These are phyloP conservation scores for Gleditsia sinensis DNA, from an alignment of 306 rosid genomes.

Conservation along the genomic window DNA sequence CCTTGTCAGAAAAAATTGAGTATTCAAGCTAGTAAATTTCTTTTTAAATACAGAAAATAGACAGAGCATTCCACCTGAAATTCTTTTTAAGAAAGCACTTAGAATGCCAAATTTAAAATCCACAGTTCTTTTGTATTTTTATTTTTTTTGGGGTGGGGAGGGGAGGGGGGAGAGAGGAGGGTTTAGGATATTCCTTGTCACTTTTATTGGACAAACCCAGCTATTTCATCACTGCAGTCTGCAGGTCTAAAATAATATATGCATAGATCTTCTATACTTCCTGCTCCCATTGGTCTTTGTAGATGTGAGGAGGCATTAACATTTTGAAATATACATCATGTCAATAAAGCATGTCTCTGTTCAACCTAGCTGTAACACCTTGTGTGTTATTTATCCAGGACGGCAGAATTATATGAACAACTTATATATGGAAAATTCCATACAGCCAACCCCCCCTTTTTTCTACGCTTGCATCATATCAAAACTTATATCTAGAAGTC, in stretches of 20 bases:
- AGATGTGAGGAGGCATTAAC: neutral
- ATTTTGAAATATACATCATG: neutral
- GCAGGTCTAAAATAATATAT: neutral
- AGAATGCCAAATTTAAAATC: neutral
- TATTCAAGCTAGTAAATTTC: neutral
- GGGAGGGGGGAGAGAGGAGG: too few species aligned
- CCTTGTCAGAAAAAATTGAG: neutral
- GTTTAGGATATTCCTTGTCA: neutral
- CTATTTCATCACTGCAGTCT: neutral
- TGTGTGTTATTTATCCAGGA: neutral
- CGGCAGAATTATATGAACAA: neutral
- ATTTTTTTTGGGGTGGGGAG: too few species aligned
- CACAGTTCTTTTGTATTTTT: neutral
- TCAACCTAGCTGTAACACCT: neutral
- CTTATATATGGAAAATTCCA: neutral
- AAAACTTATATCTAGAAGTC: neutral
- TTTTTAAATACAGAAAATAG: neutral
- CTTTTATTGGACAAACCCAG: neutral
- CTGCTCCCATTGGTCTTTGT: neutral
- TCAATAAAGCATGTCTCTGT: neutral
- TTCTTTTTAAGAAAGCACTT: neutral
- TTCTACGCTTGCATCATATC: neutral
- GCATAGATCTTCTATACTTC: neutral
- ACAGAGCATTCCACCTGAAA: neutral
- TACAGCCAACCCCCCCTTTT: neutral